Evolutionary conservation across 1,139 yeast genomes (phyloP).

Genomic region (Saccharomycopsis phalli): DNA sequence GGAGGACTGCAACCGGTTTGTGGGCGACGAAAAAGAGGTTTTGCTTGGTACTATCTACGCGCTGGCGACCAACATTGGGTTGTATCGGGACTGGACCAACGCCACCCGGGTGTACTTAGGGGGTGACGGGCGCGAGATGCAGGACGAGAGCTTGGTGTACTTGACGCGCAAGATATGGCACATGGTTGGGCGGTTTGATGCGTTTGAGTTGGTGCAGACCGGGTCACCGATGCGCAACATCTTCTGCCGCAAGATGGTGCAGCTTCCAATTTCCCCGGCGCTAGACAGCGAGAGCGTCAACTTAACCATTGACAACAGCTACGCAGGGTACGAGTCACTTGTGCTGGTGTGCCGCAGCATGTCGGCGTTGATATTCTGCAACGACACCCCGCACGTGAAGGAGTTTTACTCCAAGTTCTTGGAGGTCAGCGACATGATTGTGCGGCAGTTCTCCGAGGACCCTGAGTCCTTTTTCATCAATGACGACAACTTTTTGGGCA

Average conservation of each 20-base stretch:
- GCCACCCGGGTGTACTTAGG: neutral
- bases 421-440: neutral
- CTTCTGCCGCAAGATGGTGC: neutral
- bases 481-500: neutral
- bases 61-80: neutral
- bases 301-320: neutral
- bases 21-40: neutral
- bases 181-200: neutral
- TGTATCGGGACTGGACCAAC: slow-evolving; percentile 1
- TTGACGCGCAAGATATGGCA: slow-evolving; percentile 1
- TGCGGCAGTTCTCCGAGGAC: neutral
- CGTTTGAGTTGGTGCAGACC: neutral
- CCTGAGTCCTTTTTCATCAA: neutral
- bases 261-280: neutral
- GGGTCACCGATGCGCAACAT: neutral
- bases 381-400: neutral
- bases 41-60: neutral
- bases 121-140: neutral
- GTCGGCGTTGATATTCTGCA: neutral
- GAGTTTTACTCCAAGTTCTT: neutral
- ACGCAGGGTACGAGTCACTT: neutral
- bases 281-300: neutral
- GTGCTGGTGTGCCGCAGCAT: neutral
- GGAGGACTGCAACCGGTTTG: slow-evolving; percentile 3
- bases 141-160: neutral